Evolutionary conservation across 305 asterid species (phyloP), one percentile per base, ranked within the genome.

Genomic region (Withania somnifera): DNA sequence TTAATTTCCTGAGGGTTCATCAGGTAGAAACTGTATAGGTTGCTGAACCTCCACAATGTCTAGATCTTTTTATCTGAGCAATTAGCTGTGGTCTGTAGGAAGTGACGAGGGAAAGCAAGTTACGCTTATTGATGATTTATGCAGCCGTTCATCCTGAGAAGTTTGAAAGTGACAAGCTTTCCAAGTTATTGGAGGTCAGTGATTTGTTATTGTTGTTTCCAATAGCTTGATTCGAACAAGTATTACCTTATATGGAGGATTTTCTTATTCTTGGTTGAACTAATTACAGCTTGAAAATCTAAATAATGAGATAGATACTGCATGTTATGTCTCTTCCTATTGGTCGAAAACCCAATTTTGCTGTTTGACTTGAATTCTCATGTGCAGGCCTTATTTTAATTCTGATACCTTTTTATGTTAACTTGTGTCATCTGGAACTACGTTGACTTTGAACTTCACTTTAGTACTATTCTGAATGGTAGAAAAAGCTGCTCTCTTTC

Each of bases 111-210:
- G 99, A 97, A 87, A 86, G 86, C 88, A 97, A 94, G 91, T 81
- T 97, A 90, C 93, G 98, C 68, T 86, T 97, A 77, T 87, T 97
- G 91, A 97, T 97, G 99, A 93, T 97, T 82, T 97, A 97, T 91
- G 99, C 97, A 45, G 94, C 98, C 54, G 87, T 88, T 81, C 87
- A 93, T 88, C 99, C 99, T 80, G 98, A 94, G 89, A 96, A 94
- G 91, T 92, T 94, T 82, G 99, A 93, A 83, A 93, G 92, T 81
- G 98, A 85, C 83, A 93, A 91, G 89, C 89, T 97, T 84, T 88
- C 92, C 78, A 92, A 97, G 87, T 83, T 97, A 38, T 88, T 94
- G 98, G 98, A 97, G 97, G 99, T 94, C 36, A 4, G 60, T 73
- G 40, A 73, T 73, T 47, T 73, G 42, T 14, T 68, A 17, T 47